Evolutionary conservation across 768 basidiomycete species (phyloP).

Genomic region (Psilocybe subaeruginosa): DNA sequence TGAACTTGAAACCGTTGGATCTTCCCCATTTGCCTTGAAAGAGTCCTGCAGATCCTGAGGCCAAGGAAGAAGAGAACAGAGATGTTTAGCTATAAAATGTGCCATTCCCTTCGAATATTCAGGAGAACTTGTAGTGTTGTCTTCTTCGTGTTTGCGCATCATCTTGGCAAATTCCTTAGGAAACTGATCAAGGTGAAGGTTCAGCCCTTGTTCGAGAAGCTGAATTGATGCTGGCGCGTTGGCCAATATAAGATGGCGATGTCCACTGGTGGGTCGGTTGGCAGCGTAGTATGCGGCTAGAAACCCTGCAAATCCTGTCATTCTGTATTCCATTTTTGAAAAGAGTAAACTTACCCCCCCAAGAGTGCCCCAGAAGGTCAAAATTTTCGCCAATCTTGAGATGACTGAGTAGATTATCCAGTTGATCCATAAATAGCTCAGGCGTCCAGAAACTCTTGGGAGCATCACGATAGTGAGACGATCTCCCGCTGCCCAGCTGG

Average conservation of each 20-base stretch:
- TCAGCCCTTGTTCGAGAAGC: background rate
- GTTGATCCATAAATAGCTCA: conserved; percentile 53
- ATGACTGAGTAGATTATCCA: conserved; percentile 45
- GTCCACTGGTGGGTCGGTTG: conserved; percentile 39
- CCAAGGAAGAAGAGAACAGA: conserved; percentile 47
- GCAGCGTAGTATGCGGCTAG: conserved; percentile 40
- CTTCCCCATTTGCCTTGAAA: conserved; percentile 1
- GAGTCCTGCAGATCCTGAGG: background rate
- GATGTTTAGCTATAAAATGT: conserved; percentile 44
- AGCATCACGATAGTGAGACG: conserved; percentile 52
- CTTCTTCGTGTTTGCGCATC: conserved; percentile 46
- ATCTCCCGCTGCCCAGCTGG: conserved; percentile 54
- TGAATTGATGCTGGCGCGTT: conserved; percentile 6
- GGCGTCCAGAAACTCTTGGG: conserved; percentile 52
- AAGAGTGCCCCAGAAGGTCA: conserved; percentile 51
- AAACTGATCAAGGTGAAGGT: conserved; percentile 20
- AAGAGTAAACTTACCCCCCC: conserved; percentile 25
- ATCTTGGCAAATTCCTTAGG: conserved; percentile 40
- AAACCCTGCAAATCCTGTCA: conserved; percentile 37
- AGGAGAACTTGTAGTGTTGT: conserved; percentile 38
- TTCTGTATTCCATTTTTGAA: no score
- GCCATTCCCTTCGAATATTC: conserved; percentile 48
- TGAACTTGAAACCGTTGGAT: background rate
- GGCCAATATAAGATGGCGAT: conserved; percentile 46
- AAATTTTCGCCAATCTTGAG: conserved; percentile 45